phyloP scores from a whole-genome alignment of 495 filamentous ascomycete genomes.

The Podospora pseudoanserina region DNA sequence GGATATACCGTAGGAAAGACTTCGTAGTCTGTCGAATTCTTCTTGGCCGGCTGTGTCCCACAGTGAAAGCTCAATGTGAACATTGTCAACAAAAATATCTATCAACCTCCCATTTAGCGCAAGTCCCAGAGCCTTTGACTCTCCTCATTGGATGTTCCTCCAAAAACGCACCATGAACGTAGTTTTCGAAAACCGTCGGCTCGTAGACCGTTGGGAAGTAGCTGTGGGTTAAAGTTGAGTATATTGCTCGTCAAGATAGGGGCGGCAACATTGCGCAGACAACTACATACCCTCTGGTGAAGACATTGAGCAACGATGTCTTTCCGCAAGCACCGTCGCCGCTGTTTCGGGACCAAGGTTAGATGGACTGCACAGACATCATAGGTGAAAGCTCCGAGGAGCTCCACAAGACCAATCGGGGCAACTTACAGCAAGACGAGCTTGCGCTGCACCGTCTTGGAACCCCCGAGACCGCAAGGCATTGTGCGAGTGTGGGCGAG shows the following conservation, averaged over 20 bases:
- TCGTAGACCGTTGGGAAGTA: slow-evolving; percentile 99
- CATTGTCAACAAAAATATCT: slow-evolving; percentile 97
- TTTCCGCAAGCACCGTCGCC: slow-evolving; percentile 98
- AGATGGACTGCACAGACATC: slow-evolving; percentile 7
- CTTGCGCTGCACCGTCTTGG: slow-evolving; percentile 88
- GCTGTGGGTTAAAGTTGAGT: slow-evolving; percentile 39
- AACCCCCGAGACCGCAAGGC: slow-evolving; percentile 59
- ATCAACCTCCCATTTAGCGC: slow-evolving; percentile 14
- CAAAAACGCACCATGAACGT: slow-evolving; percentile 80
- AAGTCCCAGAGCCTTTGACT: neutral
- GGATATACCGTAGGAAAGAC: slow-evolving; percentile 73
- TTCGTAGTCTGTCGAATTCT: slow-evolving; percentile 95
- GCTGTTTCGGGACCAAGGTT: slow-evolving; percentile 46
- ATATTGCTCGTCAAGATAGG: slow-evolving; percentile 2
- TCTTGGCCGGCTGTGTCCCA: slow-evolving; percentile 99
- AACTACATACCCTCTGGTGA: slow-evolving; percentile 80
- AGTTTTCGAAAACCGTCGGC: slow-evolving; percentile 98
- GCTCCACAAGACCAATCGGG: neutral
- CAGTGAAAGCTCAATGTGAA: slow-evolving; percentile 92
- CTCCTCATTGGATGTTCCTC: neutral
- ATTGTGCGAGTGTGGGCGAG: slow-evolving; percentile 36
- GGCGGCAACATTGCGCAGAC: neutral
- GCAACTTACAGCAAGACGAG: slow-evolving; percentile 85
- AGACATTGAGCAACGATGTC: slow-evolving; percentile 95
- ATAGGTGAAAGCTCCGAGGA: slow-evolving; percentile 3